Percentiles rank a stretch among this genome's conserved stretches.
phyloP scores from a whole-genome alignment of 2,329 filamentous ascomycete genomes.

The Massarina eburnea region DNA sequence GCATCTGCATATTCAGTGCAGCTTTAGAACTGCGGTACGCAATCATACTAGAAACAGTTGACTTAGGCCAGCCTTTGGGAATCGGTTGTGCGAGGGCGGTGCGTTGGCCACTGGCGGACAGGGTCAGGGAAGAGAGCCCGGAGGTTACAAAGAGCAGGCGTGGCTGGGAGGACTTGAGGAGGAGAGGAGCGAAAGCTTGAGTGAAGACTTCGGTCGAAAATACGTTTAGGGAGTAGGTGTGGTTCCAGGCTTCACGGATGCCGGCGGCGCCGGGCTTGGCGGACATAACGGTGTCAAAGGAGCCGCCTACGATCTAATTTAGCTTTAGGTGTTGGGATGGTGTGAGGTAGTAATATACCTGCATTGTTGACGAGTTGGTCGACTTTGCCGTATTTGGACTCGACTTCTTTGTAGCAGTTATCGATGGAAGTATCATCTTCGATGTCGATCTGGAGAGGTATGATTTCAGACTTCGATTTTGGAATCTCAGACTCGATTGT shows the following conservation, averaged over 20 bases:
- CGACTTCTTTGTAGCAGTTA: constrained; percentile 48
- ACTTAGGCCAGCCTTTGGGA: constrained; percentile 53
- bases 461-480: constrained; percentile 46
- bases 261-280: constrained; percentile 23
- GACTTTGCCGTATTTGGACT: constrained; percentile 47
- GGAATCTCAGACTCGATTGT: constrained; percentile 47
- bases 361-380: constrained; percentile 62
- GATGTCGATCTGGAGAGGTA: constrained; percentile 57
- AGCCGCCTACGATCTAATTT: constrained; percentile 37
- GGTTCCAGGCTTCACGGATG: constrained; percentile 42
- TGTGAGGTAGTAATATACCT: too few relatives aligned
- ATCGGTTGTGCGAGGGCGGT: constrained; percentile 24
- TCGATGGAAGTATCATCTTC: constrained; percentile 56
- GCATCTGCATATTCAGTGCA: constrained; percentile 53
- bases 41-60: constrained; percentile 19
- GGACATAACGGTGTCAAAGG: constrained; percentile 46
- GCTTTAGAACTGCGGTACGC: constrained; percentile 49
- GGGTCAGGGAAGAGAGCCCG: constrained; percentile 45
- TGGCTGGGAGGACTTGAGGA: constrained; percentile 37
- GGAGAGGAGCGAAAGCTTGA: constrained; percentile 37
- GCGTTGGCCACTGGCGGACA: constrained; percentile 25
- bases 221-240: constrained; percentile 43
- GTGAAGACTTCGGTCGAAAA: constrained; percentile 44
- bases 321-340: background rate
- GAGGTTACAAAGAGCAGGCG: constrained; percentile 45